phyloP scores from a whole-genome alignment of 768 basidiomycete genomes.

The Pisolithus albus region DNA sequence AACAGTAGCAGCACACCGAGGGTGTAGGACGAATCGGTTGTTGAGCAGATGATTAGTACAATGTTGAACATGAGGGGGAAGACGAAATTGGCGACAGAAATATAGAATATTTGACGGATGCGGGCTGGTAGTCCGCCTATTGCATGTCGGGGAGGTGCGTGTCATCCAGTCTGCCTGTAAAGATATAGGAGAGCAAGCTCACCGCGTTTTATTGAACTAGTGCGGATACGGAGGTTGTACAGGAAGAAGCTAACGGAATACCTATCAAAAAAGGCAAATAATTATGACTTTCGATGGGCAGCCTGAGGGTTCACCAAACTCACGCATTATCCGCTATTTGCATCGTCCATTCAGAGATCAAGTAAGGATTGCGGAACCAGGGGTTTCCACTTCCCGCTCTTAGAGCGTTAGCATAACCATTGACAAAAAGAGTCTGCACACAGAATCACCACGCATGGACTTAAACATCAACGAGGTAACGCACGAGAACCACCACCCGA shows the following conservation, averaged over 20 bases:
- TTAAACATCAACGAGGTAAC: background rate
- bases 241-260: conserved; percentile 25
- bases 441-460: background rate
- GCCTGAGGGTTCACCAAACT: conserved; percentile 2
- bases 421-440: conserved; percentile 2
- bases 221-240: conserved; percentile 13
- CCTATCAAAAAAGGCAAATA: conserved; percentile 3
- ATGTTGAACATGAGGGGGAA: conserved; percentile 32
- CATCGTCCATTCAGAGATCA: conserved; percentile 27
- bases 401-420: background rate
- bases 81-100: conserved; percentile 32
- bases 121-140: conserved; percentile 17
- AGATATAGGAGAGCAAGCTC: background rate
- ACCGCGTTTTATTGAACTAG: background rate
- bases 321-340: conserved; percentile 31
- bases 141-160: background rate
- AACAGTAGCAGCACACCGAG: conserved; percentile 2
- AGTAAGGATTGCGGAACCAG: conserved; percentile 4
- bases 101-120: conserved; percentile 28
- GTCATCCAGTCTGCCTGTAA: background rate
- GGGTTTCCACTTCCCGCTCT: no score
- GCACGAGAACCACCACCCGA: conserved; percentile 19
- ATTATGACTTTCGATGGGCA: background rate
- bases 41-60: conserved; percentile 23
- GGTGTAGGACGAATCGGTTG: background rate